Evolutionary conservation across 2,329 filamentous ascomycete genomes (phyloP), one percentile per base, ranked within the genome.

Genomic region (Xylaria sp.): DNA sequence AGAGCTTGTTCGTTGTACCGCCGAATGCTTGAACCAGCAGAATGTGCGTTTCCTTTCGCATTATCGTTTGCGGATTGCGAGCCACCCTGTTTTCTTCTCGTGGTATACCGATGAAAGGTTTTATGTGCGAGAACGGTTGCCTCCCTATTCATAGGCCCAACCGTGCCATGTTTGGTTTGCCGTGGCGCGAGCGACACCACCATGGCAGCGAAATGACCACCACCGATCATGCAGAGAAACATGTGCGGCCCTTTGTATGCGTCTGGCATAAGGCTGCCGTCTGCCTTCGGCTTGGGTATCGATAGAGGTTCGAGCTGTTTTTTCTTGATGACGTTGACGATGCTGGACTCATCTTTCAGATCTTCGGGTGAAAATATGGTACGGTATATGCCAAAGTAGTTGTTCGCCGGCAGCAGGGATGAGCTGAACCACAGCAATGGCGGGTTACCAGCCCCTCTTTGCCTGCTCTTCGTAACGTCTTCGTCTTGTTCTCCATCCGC

Each of bases 171-270:
- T 78, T 93, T 95, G 46, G 89, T 88, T 63, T 92, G 84, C 71
- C 94, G 92, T 0, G 96, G 94, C 0, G 93, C 90, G 3, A 98
- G 86, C 0, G 94, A 94, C 12, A 99, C 92, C 12, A 98, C 86
- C 94, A 98, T 98, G 60, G 93, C 96, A 0, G 96, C 96, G 78
- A 99, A 99, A 79, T 99, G 96, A 0, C 96, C 96, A 69, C 96
- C 96, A 28, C 96, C 96, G 60, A 99, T 97, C 96, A 99, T 99
- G 81, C 94, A 98, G 57, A 99, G 87, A 78, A 99, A 98, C 59
- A 97, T 90, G 78, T 98, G 94, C 1, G 94, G 93, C 8, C 91
- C 90, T 28, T 90, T 88, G 77, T 91, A 89, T 3, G 84, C 84
- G 10, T 87, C 81, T 1, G 85, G 82, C 2, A 87, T 84, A 5